A percentile compares a stretch with the other conserved stretches of the same genome.
These are phyloP conservation scores for Coniella lustricola DNA, from an alignment of 2,329 filamentous ascomycete species.

Conservation along the genomic window DNA sequence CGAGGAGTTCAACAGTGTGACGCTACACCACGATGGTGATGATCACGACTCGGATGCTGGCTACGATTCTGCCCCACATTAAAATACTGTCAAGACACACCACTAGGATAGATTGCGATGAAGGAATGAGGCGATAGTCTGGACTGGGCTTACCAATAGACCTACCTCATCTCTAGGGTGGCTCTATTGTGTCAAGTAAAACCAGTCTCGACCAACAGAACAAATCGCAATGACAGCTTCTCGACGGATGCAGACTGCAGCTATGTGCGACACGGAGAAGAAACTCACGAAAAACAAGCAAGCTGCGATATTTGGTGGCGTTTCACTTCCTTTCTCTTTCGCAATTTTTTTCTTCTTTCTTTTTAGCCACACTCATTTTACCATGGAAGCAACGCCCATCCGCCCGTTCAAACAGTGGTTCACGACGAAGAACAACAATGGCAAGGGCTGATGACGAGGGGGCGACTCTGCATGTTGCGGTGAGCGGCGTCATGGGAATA, in stretches of 20 bases:
- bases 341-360: not conserved
- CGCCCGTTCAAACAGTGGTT: not conserved
- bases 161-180: not conserved
- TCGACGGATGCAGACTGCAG: not conserved
- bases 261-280: not conserved
- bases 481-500: conserved; percentile 7
- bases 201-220: not conserved
- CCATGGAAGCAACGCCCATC: not conserved
- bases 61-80: conserved; percentile 17
- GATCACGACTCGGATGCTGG: conserved; percentile 42
- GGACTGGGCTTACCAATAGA: not conserved
- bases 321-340: not conserved
- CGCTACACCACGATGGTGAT: conserved; percentile 91
- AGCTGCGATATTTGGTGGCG: not conserved
- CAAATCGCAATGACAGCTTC: not conserved
- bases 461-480: conserved; percentile 5
- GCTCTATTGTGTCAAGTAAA: not conserved
- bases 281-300: no score
- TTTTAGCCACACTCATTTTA: conserved; percentile 9
- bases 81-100: not conserved
- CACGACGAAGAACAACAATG: not conserved
- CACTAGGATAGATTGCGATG: not conserved
- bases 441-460: not conserved
- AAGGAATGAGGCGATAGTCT: not conserved
- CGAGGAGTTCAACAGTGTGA: conserved; percentile 98